Base-by-base conservation (phyloP, 352 stramenopile genomes). In the Phytophthora litchii region DNA sequence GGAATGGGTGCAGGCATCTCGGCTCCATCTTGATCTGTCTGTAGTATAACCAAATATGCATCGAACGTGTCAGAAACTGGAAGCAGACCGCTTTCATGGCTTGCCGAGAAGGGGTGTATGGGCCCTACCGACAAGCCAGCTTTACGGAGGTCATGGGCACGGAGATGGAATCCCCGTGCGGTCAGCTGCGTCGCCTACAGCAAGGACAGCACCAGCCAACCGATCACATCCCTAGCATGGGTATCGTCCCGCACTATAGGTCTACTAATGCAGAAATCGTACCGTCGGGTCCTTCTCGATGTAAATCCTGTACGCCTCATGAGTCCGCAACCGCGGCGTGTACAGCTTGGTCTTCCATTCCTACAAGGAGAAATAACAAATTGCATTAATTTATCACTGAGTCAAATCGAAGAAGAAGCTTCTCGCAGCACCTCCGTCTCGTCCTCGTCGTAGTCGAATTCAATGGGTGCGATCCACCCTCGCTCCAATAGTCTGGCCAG, bases 301-400 rank as follows among this genome's bases (percentile, higher is more conserved):
- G 75, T 93, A 93, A 54, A 93, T 89, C 40, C 65, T 60, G 54
- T 93, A 93, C 31, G 83, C 83, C 43, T 93, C 81, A 16, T 79
- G 76, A 21, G 83, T 93, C 40, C 69, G 72, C 12, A 93, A 60
- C 10, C 82, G 79, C 20, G 85, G 72, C 17, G 71, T 78, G 46
- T 83, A 93, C 10, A 89, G 44, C 49, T 76, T 81, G 21, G 54
- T 64, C 21, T 79, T 75, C 70, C 79, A 81, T 9, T 76, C 61
- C 65, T 80, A 23, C 11, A 27, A 3, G 23, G 3, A 27, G 23
- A 9, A 44, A 48, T n/a, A 50, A 20, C 12, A 47, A 19, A 41
- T 19, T 27, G 7, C 4, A n/a, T 9, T 20, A 47, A 40, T 45
- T 41, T 31, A 31, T 19, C 6, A 14, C 17, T n/a, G 5, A 25